Evolutionary conservation across 2,329 filamentous ascomycete genomes (phyloP).

Genomic region (Xylariaceae sp.): DNA sequence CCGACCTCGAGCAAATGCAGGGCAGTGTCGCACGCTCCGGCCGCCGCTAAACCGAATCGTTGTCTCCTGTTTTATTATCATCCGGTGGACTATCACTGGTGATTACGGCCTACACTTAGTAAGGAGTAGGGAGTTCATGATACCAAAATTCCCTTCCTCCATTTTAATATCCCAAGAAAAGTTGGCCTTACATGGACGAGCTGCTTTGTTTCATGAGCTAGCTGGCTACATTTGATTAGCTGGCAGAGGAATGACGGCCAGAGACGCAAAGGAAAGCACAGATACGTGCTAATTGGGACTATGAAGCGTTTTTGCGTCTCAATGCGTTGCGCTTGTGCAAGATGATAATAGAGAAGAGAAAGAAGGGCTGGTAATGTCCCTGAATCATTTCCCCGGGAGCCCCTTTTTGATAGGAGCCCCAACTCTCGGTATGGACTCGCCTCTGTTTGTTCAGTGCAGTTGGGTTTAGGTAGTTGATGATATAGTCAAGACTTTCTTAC

Average conservation of each 20-base stretch:
- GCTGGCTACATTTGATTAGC: conserved; percentile 21
- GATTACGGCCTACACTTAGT: conserved; percentile 21
- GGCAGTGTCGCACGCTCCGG: conserved; percentile 85
- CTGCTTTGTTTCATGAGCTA: conserved; percentile 32
- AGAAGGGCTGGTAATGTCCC: conserved; percentile 19
- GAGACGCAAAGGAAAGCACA: conserved; percentile 5
- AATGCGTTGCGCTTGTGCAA: neutral
- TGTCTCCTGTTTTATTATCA: conserved; percentile 18
- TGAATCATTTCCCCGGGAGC: conserved; percentile 26
- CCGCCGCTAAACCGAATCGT: conserved; percentile 62
- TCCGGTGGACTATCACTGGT: conserved; percentile 19
- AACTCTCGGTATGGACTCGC: conserved; percentile 22
- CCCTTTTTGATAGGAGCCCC: conserved; percentile 11
- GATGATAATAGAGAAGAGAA: neutral
- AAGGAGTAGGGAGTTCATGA: conserved; percentile 26
- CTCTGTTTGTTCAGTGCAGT: conserved; percentile 32
- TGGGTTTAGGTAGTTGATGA: conserved; percentile 34
- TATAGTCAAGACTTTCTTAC: conserved; percentile 37
- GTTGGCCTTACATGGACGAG: conserved; percentile 18
- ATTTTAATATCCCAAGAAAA: conserved; percentile 17
- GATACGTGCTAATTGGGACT: conserved; percentile 14
- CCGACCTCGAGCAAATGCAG: conserved; percentile 91
- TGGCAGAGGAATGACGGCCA: conserved; percentile 8
- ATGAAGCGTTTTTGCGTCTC: conserved; percentile 16
- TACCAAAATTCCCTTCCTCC: conserved; percentile 14